Evolutionary conservation across 305 asterid genomes (phyloP), one percentile per base, ranked within the genome.

Genomic region (Fraxinus albicans): DNA sequence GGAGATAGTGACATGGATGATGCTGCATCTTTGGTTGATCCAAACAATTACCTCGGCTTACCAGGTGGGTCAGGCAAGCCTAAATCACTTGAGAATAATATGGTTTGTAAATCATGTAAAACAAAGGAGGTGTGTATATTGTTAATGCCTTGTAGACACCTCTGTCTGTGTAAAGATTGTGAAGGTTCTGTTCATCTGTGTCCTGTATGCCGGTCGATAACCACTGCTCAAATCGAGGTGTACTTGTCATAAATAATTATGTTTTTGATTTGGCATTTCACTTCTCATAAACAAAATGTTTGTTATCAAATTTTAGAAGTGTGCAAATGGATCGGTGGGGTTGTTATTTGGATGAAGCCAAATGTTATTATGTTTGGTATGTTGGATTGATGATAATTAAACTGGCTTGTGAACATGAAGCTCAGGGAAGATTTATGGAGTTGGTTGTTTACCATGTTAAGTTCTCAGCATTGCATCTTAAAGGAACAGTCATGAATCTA

Each of bases 81-180:
- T 2, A 27, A 74, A 1, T 58, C 88, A 8, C 47, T 4, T 10
- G 83, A 80, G 79, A 85, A 84, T 35, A 84, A 85, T 29, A 65
- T 87, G 84, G 73, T 81, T 27, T 95, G 98, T 85, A 88, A 87
- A 85, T 87, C 86, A 9, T 95, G 98, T 92, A 88, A 88, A 80
- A 72, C 3, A 19, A 92, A 89, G 90, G 95, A 88, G 90, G 98
- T 90, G 12, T 91, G 90, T 7, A 40, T 94, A 47, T 86, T 95
- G 81, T 84, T 95, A 86, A 90, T 95, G 95, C 99, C 98, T 9
- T 95, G 99, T 81, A 89, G 97, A 81, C 99, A 95, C 80, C 92
- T 95, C 79, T 95, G 98, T 88, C 79, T 94, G 87, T 95, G 98
- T 90, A 91, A 80, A 90, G 97, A 88, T 83, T 95, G 98, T 82